phyloP scores from a whole-genome alignment of 495 filamentous ascomycete species.

The Xylaria flabelliformis region DNA sequence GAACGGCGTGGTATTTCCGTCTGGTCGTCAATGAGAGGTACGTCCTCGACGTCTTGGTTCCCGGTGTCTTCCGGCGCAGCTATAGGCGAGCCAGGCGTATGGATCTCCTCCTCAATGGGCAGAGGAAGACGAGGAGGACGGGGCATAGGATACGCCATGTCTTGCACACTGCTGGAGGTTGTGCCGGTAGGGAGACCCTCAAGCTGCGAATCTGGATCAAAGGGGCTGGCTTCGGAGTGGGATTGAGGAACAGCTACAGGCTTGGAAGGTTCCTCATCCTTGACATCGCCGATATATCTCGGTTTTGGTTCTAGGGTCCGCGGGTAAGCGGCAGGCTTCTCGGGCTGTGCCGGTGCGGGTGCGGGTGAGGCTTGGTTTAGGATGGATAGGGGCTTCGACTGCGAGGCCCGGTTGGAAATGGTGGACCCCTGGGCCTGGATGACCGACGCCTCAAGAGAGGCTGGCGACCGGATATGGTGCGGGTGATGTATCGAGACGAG shows the following conservation, averaged over 20 bases:
- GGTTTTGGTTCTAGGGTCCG: conserved; percentile 43
- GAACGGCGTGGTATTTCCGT: conserved; percentile 54
- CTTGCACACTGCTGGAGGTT: conserved; percentile 54
- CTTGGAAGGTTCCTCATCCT: conserved; percentile 49
- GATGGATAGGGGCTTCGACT: conserved; percentile 45
- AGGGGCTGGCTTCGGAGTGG: conserved; percentile 43
- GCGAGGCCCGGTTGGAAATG: conserved; percentile 50
- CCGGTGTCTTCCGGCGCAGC: conserved; percentile 67
- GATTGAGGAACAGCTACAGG: conserved; percentile 59
- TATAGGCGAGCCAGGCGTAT: conserved; percentile 86
- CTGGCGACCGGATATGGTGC: conserved; percentile 48
- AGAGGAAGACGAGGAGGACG: conserved; percentile 87
- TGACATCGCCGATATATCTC: conserved; percentile 39
- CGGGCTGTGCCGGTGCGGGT: conserved; percentile 38
- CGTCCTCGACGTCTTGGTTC: conserved; percentile 56
- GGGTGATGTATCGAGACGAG: conserved; percentile 39
- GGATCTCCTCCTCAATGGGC: conserved; percentile 86
- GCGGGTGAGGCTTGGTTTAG: conserved; percentile 47
- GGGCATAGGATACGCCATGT: conserved; percentile 63
- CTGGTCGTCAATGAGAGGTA: conserved; percentile 55
- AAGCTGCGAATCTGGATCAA: conserved; percentile 45
- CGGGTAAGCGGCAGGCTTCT: conserved; percentile 25
- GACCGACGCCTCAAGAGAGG: conserved; percentile 59
- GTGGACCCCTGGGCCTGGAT: conserved; percentile 60
- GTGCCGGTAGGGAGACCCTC: conserved; percentile 45